Base-by-base conservation (phyloP, 2,329 filamentous ascomycete species). In the Trichoderma sp. region DNA sequence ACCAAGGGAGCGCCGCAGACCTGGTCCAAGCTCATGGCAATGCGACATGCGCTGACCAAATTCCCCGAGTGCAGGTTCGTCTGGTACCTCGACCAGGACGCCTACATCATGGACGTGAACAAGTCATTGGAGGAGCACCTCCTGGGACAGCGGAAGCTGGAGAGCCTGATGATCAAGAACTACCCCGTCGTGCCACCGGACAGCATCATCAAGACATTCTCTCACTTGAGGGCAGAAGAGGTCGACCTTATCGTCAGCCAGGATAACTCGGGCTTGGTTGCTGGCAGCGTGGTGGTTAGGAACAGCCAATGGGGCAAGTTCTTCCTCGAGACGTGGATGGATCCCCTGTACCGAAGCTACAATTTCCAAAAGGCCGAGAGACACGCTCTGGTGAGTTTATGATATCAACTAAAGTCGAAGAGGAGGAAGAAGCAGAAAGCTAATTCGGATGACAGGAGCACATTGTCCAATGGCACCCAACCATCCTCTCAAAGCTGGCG, bases 381-480 rank as follows among this genome's bases (percentile, higher is more conserved):
- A 27, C 94, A 99, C 82, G 94, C 94, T 60, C 80, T 99, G 82
- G 95, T 93, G 83, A 76, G 89, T 78, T 48, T 48, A n/a, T 35
- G 9, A 27, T 15, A 13, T 13, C 50, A 58, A 22, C n/a, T 52
- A 5, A 29, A 48, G n/a, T 1, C 8, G 34, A n/a, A 9, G 13
- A 10, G 6, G 10, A 13, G 9, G 7, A 12, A 7, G 10, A 25
- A 42, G 7, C 25, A 34, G 10, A 12, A 12, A 9, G 66, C 75
- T 82, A 70, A 83, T 70, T 29, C 2, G 57, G 50, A 35, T 13
- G 15, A 8, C 70, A 94, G 91, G 92, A 94, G 80, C 92, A 95
- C 76, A 91, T 94, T 72, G 88, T 92, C 37, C 94, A 97, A 83
- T 99, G 95, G 96, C 95, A 99, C 77, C 93, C 94, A 32, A 99